phyloP scores from a whole-genome alignment of 352 stramenopile genomes.

The Phytophthora syringae region DNA sequence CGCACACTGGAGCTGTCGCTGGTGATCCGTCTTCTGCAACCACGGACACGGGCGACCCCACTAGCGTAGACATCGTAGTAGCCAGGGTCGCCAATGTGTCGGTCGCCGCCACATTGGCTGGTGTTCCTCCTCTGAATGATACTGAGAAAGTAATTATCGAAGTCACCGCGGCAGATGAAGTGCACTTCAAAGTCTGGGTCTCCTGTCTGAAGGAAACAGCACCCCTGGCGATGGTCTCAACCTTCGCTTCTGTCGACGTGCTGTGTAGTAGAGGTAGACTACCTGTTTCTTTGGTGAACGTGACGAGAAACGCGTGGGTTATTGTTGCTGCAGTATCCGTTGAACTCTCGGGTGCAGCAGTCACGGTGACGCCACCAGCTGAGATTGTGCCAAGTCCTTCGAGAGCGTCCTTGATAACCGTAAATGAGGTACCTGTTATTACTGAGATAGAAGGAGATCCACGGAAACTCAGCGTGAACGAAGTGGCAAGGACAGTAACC shows the following conservation, averaged over 20 bases:
- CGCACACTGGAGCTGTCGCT: constrained; percentile 63
- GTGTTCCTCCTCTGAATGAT: constrained; percentile 44
- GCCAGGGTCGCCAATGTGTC: constrained; percentile 44
- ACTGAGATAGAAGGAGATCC: constrained; percentile 50
- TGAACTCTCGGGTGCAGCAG: constrained; percentile 35
- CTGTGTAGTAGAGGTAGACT: constrained; percentile 50
- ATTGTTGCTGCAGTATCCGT: constrained; percentile 40
- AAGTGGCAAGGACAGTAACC: constrained; percentile 42
- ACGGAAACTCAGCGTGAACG: constrained; percentile 69
- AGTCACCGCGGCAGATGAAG: constrained; percentile 39
- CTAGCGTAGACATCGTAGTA: constrained; percentile 37
- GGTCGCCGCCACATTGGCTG: constrained; percentile 45
- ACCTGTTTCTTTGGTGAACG: constrained; percentile 63
- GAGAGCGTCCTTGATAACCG: constrained; percentile 61
- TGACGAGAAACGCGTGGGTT: constrained; percentile 65
- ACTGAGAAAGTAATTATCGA: constrained; percentile 63
- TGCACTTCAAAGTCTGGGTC: constrained; percentile 82
- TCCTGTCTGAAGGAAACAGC: constrained; percentile 66
- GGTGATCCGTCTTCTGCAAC: constrained; percentile 28
- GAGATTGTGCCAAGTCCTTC: constrained; percentile 87
- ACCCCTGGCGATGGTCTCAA: constrained; percentile 43
- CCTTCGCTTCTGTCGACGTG: constrained; percentile 32
- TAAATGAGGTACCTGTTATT: constrained; percentile 44
- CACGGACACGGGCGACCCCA: constrained; percentile 27
- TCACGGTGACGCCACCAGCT: constrained; percentile 74